phyloP scores from a whole-genome alignment of 2,329 filamentous ascomycete genomes.

The Zymoseptoria tritici region DNA sequence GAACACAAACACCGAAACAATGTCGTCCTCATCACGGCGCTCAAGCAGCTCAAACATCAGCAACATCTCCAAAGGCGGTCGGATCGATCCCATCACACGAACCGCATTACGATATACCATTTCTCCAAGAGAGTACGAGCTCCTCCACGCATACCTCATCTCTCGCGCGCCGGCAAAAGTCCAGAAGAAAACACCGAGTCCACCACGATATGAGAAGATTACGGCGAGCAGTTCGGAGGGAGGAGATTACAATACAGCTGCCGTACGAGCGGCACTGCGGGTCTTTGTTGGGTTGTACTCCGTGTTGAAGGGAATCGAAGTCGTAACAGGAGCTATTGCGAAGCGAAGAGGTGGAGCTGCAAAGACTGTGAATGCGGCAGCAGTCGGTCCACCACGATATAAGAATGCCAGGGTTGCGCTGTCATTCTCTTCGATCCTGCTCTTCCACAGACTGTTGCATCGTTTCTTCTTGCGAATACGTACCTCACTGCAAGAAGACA shows the following conservation, averaged over 20 bases:
- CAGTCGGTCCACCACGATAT: constrained; percentile 13
- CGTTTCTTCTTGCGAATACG: constrained; percentile 81
- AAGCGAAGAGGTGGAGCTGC: constrained; percentile 21
- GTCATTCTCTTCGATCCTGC: constrained; percentile 74
- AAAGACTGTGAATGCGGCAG: constrained; percentile 3
- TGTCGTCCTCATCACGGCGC: constrained; percentile 6
- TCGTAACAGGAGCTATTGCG: constrained; percentile 32
- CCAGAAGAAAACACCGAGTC: constrained; percentile 46
- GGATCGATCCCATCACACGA: constrained; percentile 64
- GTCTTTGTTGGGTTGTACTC: constrained; percentile 38
- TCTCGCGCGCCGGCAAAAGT: constrained; percentile 57
- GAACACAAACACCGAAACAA: neutral
- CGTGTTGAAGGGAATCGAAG: constrained; percentile 42
- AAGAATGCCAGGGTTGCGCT: constrained; percentile 69
- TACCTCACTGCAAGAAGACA: constrained; percentile 64
- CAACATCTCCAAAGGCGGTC: constrained; percentile 15
- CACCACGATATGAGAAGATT: constrained; percentile 46
- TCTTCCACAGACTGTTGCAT: constrained; percentile 82
- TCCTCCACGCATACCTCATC: constrained; percentile 74
- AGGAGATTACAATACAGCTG: constrained; percentile 41
- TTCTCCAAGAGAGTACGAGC: constrained; percentile 77
- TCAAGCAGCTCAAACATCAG: constrained; percentile 12
- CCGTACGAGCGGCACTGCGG: constrained; percentile 40
- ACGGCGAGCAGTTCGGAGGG: constrained; percentile 22
- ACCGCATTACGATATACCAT: constrained; percentile 79